A percentile compares a stretch with the other conserved stretches of the same genome.
Conservation (phyloP, 345 rosid genomes). For the Eucalyptus sp. region DNA sequence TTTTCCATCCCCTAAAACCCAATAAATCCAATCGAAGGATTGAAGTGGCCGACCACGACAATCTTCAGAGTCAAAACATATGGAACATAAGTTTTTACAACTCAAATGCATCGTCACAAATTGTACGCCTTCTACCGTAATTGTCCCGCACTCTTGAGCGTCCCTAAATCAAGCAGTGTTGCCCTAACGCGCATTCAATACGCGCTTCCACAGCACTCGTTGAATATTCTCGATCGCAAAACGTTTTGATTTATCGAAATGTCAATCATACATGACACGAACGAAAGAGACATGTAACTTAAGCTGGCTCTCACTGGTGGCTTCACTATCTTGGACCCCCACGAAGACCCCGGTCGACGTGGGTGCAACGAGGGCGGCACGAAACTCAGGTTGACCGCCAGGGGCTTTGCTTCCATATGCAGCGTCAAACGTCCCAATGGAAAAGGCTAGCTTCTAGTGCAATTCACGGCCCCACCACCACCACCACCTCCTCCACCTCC, state of each 20-base stretch:
- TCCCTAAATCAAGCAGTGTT: background rate
- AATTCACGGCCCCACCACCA: background rate
- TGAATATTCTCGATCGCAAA: background rate
- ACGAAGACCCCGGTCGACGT: background rate
- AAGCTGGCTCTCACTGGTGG: background rate
- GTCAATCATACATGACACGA: background rate
- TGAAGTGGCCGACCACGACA: background rate
- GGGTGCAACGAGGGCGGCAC: background rate
- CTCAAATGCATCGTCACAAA: background rate
- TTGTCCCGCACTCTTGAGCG: fast-evolving
- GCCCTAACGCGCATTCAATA: background rate
- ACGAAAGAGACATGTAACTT: background rate
- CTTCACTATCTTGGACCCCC: background rate
- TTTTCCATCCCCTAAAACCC: background rate
- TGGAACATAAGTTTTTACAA: background rate
- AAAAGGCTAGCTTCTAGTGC: background rate
- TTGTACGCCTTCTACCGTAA: background rate
- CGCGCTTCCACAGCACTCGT: background rate
- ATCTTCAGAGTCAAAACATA: background rate
- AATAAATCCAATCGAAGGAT: background rate
- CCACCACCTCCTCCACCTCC: background rate
- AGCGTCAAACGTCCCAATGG: background rate
- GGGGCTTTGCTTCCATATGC: background rate
- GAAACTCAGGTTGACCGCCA: background rate
- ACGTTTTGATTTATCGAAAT: background rate